Base-by-base conservation (phyloP, 2,329 filamentous ascomycete species). In the Calonectria pseudoreteaudii region DNA sequence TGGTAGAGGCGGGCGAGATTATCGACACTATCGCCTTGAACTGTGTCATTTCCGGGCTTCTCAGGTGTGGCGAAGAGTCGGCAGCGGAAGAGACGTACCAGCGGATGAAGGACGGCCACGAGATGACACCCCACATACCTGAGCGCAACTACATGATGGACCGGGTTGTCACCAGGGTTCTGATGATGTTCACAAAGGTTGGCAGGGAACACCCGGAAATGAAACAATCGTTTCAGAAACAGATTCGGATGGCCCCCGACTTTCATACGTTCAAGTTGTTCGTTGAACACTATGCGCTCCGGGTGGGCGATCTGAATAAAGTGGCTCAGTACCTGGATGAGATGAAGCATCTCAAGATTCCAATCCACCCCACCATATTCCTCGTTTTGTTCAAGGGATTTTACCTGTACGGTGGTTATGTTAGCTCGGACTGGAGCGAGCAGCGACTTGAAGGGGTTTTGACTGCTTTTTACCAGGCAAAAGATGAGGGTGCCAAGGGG, bases 1-100 rank as follows among this genome's bases (percentile, higher is more conserved):
- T 98, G 84, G 93, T 98, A n/a, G 87, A 94, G 47, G 90, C 92
- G 0, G 95, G 95, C 41, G 95, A 98, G 83, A 92, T 98, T 75
- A 92, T 99, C 70, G 96, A 98, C 83, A 96, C 94, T 0, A 89
- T 94, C 3, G 93, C 95, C 18, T 88, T 98, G 83, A 98, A 98
- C 81, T 94, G 94, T 78, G 92, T 98, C 79, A 94, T 98, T 75
- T 89, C 92, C 0, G 93, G 95, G 2, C 89, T 98, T 26, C 88
- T 98, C 53, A 89, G 92, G 70, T 92, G 93, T 18, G 93, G 93
- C 50, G 96, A 99, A 81, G 90, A 93, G 49, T 86, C 88, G 9
- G 93, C 94, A 0, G 97, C 96, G 3, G 92, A 96, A 78, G 90
- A 93, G 73, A 91, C 98, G 14, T 98, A 98, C 80, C 87, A 91